These are phyloP conservation scores for Purpureocillium takamizusanense DNA, from an alignment of 2,329 filamentous ascomycete species.

Conservation along the genomic window DNA sequence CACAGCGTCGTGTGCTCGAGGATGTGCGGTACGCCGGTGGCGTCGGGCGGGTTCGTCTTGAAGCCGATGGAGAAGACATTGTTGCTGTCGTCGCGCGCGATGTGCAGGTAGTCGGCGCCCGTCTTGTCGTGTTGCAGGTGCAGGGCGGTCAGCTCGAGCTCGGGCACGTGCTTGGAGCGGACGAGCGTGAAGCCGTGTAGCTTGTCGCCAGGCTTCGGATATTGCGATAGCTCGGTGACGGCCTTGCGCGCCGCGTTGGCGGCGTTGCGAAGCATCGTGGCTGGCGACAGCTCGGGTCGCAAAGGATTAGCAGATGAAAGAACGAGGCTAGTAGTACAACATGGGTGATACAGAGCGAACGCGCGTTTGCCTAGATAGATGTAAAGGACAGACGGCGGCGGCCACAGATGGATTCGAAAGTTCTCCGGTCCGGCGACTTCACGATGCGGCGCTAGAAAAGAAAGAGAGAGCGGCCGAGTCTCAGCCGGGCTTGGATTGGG, in stretches of 20 bases:
- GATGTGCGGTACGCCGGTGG: slow-evolving; percentile 93
- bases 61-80: slow-evolving; percentile 99
- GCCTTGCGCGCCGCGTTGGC: slow-evolving; percentile 48
- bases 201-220: slow-evolving; percentile 72
- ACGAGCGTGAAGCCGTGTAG: slow-evolving; percentile 90
- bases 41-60: slow-evolving; percentile 96
- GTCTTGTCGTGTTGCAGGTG: slow-evolving; percentile 92
- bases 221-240: slow-evolving; percentile 66
- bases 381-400: too few species aligned
- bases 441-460: too few species aligned
- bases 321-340: background rate
- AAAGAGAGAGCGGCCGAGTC: too few species aligned
- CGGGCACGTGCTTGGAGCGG: slow-evolving; percentile 83
- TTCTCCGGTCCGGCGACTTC: too few species aligned
- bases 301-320: background rate
- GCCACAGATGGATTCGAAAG: too few species aligned
- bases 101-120: slow-evolving; percentile 89
- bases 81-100: slow-evolving; percentile 91
- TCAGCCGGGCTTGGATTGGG: too few species aligned
- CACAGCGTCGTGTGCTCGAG: slow-evolving; percentile 96
- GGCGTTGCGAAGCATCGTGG: slow-evolving; percentile 42
- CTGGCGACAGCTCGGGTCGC: background rate
- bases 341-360: background rate
- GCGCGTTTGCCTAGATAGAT: background rate
- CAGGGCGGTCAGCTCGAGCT: slow-evolving; percentile 84